These are phyloP conservation scores for Peniophora sp. DNA, from an alignment of 1,284 basidiomycete genomes.

Conservation along the genomic window DNA sequence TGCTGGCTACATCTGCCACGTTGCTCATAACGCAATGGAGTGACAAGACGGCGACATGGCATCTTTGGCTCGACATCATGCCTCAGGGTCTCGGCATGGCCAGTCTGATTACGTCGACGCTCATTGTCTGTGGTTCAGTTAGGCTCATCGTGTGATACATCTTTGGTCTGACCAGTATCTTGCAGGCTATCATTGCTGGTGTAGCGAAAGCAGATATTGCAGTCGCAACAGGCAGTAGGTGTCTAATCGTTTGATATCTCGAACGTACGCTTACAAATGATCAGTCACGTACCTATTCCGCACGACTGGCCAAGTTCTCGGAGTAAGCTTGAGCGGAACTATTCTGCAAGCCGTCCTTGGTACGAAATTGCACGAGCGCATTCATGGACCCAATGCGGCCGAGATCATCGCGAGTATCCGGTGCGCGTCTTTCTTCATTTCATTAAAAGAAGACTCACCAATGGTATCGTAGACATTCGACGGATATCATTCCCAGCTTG, in stretches of 20 bases:
- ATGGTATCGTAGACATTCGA: conserved; percentile 60
- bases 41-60: conserved; percentile 49
- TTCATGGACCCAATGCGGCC: conserved; percentile 65
- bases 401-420: conserved; percentile 67
- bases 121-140: conserved; percentile 51
- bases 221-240: conserved; percentile 81
- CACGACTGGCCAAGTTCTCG: conserved; percentile 86
- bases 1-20: conserved; percentile 47
- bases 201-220: conserved; percentile 79
- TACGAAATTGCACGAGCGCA: conserved; percentile 57
- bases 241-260: neutral
- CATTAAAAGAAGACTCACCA: too few relatives aligned
- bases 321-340: conserved; percentile 79
- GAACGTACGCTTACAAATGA: conserved; percentile 1
- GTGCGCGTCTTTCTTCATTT: conserved; percentile 38
- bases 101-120: conserved; percentile 73
- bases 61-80: conserved; percentile 71
- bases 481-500: conserved; percentile 70
- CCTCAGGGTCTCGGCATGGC: conserved; percentile 81
- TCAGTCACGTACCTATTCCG: conserved; percentile 86
- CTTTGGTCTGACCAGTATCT: conserved; percentile 4
- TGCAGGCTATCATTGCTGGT: conserved; percentile 75
- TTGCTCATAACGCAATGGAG: conserved; percentile 55
- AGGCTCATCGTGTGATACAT: conserved; percentile 1
- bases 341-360: conserved; percentile 72